Evolutionary conservation across 2,329 filamentous ascomycete species (phyloP), one percentile per base, ranked within the genome.

Genomic region (Hypoxylon sp.): DNA sequence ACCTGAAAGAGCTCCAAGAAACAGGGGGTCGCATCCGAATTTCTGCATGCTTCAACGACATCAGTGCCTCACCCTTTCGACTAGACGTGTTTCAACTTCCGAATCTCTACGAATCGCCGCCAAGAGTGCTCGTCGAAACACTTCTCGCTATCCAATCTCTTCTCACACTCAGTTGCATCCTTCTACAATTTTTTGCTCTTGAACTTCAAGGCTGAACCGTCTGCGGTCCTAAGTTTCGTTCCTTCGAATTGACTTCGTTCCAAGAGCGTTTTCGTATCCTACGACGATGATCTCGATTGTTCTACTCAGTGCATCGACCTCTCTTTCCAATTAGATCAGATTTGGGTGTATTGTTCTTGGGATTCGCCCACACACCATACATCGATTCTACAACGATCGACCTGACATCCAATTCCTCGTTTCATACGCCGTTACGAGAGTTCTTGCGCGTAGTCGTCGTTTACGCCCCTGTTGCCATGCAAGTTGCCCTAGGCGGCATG

Each of bases 401-500:
- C 63, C 53, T 61, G 58, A 63, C 52, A 52, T 45, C 57, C 54
- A 67, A 53, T 66, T 34, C 41, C 62, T 58, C 56, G 61, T 57
- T 37, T 65, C 56, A 53, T 53, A 63, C 61, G 57, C 30, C 25
- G 60, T 46, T 39, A 58, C 45, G 55, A 63, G 43, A 57, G 19
- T 34, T 46, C 27, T 47, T 50, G 16, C 58, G 25, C 32, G 21
- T 27, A 53, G 56, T 39, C 27, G 43, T 41, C 30, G 51, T 58
- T 43, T 45, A 47, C 48, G 11, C 25, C 51, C 16, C 16, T 25
- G 56, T 48, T 55, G 45, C 57, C 64, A 76, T 76, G 74, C 71
- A 73, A 60, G 72, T 76, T 59, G 73, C 73, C 47, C 62, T 74
- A 51, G 75, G 73, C 50, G 73, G 71, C 37, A 75, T 76, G 72